phyloP scores from a whole-genome alignment of 345 rosid species.

The Angophora floribunda region DNA sequence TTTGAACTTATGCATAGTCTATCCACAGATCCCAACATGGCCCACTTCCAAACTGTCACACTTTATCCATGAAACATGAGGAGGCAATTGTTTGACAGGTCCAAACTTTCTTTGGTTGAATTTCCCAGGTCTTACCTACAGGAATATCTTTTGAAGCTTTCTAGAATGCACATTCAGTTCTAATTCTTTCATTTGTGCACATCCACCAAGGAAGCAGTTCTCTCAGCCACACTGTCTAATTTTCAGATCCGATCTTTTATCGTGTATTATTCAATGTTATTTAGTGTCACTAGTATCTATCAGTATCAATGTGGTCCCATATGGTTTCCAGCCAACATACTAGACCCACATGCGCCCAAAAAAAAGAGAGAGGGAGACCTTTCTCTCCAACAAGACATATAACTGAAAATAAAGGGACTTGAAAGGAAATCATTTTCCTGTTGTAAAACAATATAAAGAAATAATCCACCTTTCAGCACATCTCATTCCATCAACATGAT shows the following conservation, averaged over 20 bases:
- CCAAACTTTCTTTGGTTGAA: background rate
- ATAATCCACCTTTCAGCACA: background rate
- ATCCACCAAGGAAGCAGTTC: background rate
- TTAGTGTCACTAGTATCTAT: background rate
- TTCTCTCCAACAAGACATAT: background rate
- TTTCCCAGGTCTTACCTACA: background rate
- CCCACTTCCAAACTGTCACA: background rate
- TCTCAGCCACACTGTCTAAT: background rate
- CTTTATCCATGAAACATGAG: background rate
- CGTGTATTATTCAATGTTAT: background rate
- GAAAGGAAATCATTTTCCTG: background rate
- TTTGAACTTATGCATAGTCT: background rate
- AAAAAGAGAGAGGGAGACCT: background rate
- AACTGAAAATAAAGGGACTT: background rate
- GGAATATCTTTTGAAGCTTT: background rate
- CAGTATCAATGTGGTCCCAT: background rate
- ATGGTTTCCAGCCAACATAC: background rate
- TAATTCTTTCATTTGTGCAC: background rate
- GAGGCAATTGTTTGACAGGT: background rate
- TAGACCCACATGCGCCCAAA: background rate
- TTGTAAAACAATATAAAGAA: background rate
- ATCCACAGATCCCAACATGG: background rate
- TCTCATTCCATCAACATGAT: background rate
- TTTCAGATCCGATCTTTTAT: background rate
- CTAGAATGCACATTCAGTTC: background rate